Percentiles rank a stretch among this genome's conserved stretches.
These are phyloP conservation scores for Saccharomyces hybrid DNA, from an alignment of 1,139 yeast genomes.

Conservation along the genomic window DNA sequence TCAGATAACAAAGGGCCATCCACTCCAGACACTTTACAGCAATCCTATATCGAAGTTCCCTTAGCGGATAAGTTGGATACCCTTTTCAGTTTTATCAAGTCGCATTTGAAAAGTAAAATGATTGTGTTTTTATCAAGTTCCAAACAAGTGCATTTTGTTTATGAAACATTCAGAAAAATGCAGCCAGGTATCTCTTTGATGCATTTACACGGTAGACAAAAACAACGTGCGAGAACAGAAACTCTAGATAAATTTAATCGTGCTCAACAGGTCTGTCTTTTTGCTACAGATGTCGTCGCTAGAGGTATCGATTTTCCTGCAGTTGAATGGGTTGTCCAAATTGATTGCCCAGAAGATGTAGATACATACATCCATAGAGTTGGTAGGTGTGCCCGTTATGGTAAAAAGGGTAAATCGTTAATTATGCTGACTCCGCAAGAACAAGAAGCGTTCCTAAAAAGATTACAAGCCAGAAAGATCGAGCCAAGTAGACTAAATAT, in stretches of 20 bases:
- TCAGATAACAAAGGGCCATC: conserved; percentile 37
- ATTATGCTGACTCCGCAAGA: conserved; percentile 79
- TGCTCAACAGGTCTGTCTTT: conserved; percentile 79
- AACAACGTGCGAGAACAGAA: conserved; percentile 87
- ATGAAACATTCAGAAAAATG: conserved; percentile 80
- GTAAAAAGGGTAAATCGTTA: conserved; percentile 79
- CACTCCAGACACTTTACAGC: conserved; percentile 81
- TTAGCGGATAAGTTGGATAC: conserved; percentile 78
- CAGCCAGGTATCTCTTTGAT: conserved; percentile 94
- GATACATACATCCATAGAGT: conserved; percentile 95
- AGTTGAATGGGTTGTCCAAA: conserved; percentile 94
- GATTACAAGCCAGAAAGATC: conserved; percentile 55
- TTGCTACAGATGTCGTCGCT: conserved; percentile 96
- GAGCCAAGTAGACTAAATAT: conserved; percentile 67
- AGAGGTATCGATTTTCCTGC: conserved; percentile 97
- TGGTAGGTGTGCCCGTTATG: conserved; percentile 93
- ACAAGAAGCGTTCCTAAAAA: conserved; percentile 65
- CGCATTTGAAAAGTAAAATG: conserved; percentile 79
- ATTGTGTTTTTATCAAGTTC: conserved; percentile 87
- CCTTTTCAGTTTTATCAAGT: conserved; percentile 80
- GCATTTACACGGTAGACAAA: conserved; percentile 92
- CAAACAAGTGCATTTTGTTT: conserved; percentile 89
- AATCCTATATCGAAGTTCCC: conserved; percentile 64
- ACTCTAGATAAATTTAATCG: conserved; percentile 78
- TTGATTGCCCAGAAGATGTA: conserved; percentile 93